Evolutionary conservation across 2,329 filamentous ascomycete genomes (phyloP).

Genomic region (Lizonia empirigonia): DNA sequence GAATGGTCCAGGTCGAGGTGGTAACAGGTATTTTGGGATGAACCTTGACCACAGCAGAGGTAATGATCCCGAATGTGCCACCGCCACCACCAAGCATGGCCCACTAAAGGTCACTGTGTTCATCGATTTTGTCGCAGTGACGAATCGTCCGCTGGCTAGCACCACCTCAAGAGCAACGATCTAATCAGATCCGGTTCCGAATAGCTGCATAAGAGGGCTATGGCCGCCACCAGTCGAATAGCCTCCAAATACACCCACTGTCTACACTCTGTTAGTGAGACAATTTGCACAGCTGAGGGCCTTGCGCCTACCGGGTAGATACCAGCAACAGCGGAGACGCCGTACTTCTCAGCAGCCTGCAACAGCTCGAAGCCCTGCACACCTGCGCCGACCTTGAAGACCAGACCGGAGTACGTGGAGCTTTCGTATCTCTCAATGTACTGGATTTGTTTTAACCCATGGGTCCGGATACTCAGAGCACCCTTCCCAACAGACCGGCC

Average conservation of each 20-base stretch:
- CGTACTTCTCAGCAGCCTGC: slow-evolving; percentile 36
- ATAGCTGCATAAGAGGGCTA: slow-evolving; percentile 57
- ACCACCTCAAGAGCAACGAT: slow-evolving; percentile 47
- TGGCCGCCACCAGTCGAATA: slow-evolving; percentile 59
- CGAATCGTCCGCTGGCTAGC: slow-evolving; percentile 32
- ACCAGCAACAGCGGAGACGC: slow-evolving; percentile 34
- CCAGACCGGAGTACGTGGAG: slow-evolving; percentile 33
- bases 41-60: slow-evolving; percentile 41
- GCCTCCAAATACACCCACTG: slow-evolving; percentile 57
- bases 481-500: slow-evolving; percentile 37
- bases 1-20: slow-evolving; percentile 39
- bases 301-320: slow-evolving; percentile 43
- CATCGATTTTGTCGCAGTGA: slow-evolving; percentile 34
- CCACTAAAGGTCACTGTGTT: slow-evolving; percentile 50
- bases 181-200: slow-evolving; percentile 47
- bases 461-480: slow-evolving; percentile 39
- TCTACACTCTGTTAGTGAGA: slow-evolving; percentile 23
- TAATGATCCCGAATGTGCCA: slow-evolving; percentile 44
- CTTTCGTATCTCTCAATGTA: slow-evolving; percentile 36
- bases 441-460: slow-evolving; percentile 38
- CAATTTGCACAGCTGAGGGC: no score
- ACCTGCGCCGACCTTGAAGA: slow-evolving; percentile 41
- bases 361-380: slow-evolving; percentile 42
- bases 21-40: slow-evolving; percentile 40
- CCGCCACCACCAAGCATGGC: slow-evolving; percentile 48